Percentiles rank a stretch among this genome's conserved stretches.
These are phyloP conservation scores for Penicillium crystallinum DNA, from an alignment of 495 filamentous ascomycete species.

Conservation along the genomic window DNA sequence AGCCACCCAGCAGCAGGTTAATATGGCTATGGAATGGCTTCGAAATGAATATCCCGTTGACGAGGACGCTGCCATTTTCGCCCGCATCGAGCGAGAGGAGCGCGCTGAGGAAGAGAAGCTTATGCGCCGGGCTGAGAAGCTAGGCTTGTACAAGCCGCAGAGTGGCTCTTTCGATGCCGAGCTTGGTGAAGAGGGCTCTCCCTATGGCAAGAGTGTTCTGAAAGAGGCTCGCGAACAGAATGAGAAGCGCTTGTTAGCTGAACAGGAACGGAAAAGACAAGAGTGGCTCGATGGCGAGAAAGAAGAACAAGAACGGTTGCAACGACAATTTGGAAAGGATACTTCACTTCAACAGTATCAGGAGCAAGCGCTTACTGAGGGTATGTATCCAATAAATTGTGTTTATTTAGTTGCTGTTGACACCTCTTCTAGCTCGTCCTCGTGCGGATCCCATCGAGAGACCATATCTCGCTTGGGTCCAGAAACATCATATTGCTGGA, in stretches of 20 bases:
- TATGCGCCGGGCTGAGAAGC: slow-evolving; percentile 37
- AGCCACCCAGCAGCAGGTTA: slow-evolving; percentile 26
- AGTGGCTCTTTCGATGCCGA: slow-evolving; percentile 41
- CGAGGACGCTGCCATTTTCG: slow-evolving; percentile 62
- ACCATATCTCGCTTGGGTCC: slow-evolving; percentile 45
- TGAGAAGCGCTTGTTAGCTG: slow-evolving; percentile 35
- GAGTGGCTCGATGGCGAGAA: slow-evolving; percentile 40
- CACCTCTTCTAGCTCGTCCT: slow-evolving; percentile 24
- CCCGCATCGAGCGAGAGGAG: slow-evolving; percentile 56
- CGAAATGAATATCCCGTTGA: slow-evolving; percentile 65
- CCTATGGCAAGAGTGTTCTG: slow-evolving; percentile 42
- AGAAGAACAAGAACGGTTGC: slow-evolving; percentile 36
- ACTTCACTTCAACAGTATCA: slow-evolving; percentile 48
- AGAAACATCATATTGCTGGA: slow-evolving; percentile 40
- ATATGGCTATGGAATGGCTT: slow-evolving; percentile 61
- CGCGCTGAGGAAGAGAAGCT: slow-evolving; percentile 36
- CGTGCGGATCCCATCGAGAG: slow-evolving; percentile 41
- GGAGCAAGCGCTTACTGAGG: slow-evolving; percentile 31
- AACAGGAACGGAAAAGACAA: slow-evolving; percentile 46
- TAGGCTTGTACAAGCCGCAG: slow-evolving; percentile 49
- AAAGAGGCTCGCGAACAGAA: slow-evolving; percentile 48
- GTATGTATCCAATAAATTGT: slow-evolving; percentile 14
- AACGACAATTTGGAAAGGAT: slow-evolving; percentile 39
- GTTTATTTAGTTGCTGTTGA: slow-evolving; percentile 7
- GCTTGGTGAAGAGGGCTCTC: slow-evolving; percentile 34